phyloP scores from a whole-genome alignment of 495 filamentous ascomycete genomes.

The Trichoderma asperelloides region DNA sequence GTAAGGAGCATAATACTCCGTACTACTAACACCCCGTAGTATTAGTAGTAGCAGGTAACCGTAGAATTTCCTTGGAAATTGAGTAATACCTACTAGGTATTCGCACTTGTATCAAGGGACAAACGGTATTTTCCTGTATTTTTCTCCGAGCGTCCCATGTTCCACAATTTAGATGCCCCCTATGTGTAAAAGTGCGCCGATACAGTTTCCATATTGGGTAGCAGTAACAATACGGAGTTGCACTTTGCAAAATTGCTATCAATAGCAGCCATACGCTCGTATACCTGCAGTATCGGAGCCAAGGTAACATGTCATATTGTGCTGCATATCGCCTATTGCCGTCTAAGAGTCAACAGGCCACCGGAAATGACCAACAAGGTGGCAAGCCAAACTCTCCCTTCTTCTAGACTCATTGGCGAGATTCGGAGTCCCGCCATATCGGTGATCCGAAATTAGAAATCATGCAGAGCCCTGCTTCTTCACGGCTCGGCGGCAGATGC shows the following conservation, averaged over 20 bases:
- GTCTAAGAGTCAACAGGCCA: not conserved
- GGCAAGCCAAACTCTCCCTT: not conserved
- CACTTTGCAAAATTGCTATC: not conserved
- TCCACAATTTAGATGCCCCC: not conserved
- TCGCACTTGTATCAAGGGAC: not conserved
- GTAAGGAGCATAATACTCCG: not conserved
- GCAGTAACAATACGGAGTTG: too few species aligned
- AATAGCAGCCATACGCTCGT: not conserved
- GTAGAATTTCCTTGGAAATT: not conserved
- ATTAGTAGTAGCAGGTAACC: not conserved
- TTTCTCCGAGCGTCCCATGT: not conserved
- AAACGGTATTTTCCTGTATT: not conserved
- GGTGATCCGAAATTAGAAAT: constrained; percentile 7
- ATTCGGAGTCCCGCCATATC: not conserved
- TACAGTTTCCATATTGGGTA: too few species aligned
- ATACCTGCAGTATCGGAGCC: not conserved
- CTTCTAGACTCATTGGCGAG: not conserved
- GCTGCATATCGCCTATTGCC: not conserved
- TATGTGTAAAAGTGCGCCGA: not conserved
- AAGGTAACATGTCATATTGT: not conserved
- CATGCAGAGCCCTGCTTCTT: not conserved
- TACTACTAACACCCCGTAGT: not conserved
- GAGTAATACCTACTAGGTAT: not conserved
- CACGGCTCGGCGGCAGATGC: not conserved
- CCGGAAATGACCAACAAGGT: constrained; percentile 1